Evolutionary conservation across 1,284 basidiomycete genomes (phyloP), one percentile per base, ranked within the genome.

Genomic region (Termitomyces sp.): DNA sequence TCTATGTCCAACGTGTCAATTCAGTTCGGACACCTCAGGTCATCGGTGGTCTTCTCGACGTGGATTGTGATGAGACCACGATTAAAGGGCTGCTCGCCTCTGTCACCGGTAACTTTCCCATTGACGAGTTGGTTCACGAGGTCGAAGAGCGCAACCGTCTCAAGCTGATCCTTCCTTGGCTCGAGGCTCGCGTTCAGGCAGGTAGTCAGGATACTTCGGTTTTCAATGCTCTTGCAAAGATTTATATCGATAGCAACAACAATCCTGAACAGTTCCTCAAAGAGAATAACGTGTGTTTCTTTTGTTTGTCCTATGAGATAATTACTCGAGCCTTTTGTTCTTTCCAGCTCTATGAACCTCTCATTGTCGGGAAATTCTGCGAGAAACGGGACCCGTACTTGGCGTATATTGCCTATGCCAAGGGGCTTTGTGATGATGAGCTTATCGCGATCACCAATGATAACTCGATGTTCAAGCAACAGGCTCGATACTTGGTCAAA

Each of bases 391-490:
- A 99, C 70, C 97, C 97, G 6, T 98, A 98, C 76, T 81, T 99
- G 58, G 97, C 97, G 28, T 99, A 97, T 77, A 99, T 99, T 66
- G 97, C 97, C 1, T 99, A 99, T 70, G 97, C 97, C 52, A 99
- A 99, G 74, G 97, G 97, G 62, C 91, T 98, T 76, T 99, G 97
- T 68, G 97, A 99, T 64, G 94, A 99, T 10, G 97, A 99, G 73
- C 83, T 99, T 62, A 94, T 99, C 69, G 73, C 84, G 33, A 96
- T 99, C 72, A 99, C 97, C 53, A 99, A 99, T 70, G 96, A 98
- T 65, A 99, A 99, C 77, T 90, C 94, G 33, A 99, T 99, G 97
- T 99, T 97, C 84, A 99, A 99, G 77, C 96, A 99, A 69, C 97
- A 99, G 73, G 92, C 97, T 52, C 87, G 97, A 39, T 99, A 99